Evolutionary conservation across 2,329 filamentous ascomycete genomes (phyloP).

Genomic region (Calonectria leucothoes): DNA sequence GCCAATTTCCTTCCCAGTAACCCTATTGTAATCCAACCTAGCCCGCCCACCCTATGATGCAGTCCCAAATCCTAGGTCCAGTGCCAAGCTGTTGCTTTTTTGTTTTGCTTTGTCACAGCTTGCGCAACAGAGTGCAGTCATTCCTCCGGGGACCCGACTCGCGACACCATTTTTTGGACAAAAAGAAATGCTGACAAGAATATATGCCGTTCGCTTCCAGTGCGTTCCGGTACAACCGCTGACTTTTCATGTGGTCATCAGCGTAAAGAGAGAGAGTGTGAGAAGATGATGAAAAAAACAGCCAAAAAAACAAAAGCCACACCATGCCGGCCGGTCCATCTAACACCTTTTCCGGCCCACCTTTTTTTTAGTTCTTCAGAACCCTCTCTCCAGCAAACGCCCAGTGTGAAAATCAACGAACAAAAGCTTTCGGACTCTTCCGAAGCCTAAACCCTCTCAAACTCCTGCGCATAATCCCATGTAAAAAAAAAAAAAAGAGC

Average conservation of each 20-base stretch:
- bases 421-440: constrained; percentile 20
- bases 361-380: constrained; percentile 35
- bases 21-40: background rate
- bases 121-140: constrained; percentile 23
- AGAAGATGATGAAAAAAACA: constrained; percentile 21
- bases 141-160: constrained; percentile 23
- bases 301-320: constrained; percentile 25
- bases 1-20: constrained; percentile 15
- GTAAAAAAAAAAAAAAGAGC: constrained; percentile 22
- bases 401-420: constrained; percentile 32
- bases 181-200: constrained; percentile 24
- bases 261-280: constrained; percentile 23
- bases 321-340: constrained; percentile 27
- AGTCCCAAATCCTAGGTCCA: constrained; percentile 27
- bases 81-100: constrained; percentile 19
- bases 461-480: constrained; percentile 37
- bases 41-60: constrained; percentile 7
- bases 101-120: no score
- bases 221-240: constrained; percentile 20
- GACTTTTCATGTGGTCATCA: constrained; percentile 25
- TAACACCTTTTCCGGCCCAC: constrained; percentile 30
- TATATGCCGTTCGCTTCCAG: constrained; percentile 21
- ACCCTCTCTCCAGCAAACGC: constrained; percentile 35
- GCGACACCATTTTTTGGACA: constrained; percentile 27
- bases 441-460: constrained; percentile 27